A percentile compares a stretch with the other conserved stretches of the same genome.
Conservation (phyloP, 2,329 filamentous ascomycete genomes). For the Aspergillus awamori region DNA sequence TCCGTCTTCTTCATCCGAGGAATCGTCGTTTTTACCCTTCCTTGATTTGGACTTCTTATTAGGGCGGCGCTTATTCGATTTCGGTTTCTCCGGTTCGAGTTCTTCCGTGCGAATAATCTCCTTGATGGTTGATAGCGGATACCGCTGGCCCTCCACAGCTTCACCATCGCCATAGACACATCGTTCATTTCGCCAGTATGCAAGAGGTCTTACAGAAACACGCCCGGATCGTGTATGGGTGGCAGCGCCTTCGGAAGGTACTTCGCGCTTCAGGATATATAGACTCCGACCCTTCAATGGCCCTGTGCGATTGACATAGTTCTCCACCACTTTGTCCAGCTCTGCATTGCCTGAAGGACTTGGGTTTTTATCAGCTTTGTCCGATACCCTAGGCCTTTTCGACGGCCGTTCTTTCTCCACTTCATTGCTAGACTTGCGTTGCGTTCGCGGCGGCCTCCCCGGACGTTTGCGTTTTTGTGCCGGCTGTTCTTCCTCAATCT, state of each 20-base stretch:
- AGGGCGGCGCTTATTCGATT: conserved; percentile 40
- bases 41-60: conserved; percentile 38
- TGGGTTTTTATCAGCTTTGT: conserved; percentile 24
- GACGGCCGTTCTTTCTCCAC: conserved; percentile 30
- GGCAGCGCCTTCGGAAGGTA: conserved; percentile 56
- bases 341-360: conserved; percentile 39
- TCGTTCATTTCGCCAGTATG: conserved; percentile 85
- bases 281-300: conserved; percentile 53
- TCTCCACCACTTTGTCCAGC: conserved; percentile 47
- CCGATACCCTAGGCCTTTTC: conserved; percentile 37
- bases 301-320: conserved; percentile 46
- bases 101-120: conserved; percentile 77
- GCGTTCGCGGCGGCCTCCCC: conserved; percentile 37
- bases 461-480: conserved; percentile 33
- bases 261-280: conserved; percentile 55
- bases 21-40: conserved; percentile 41
- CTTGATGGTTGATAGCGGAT: conserved; percentile 71
- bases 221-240: conserved; percentile 76
- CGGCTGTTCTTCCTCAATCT: conserved; percentile 17
- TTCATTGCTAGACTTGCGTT: conserved; percentile 24
- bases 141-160: conserved; percentile 57
- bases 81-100: conserved; percentile 48
- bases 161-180: conserved; percentile 69
- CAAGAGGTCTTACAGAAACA: conserved; percentile 74
- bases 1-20: conserved; percentile 42